Evolutionary conservation across 495 filamentous ascomycete genomes (phyloP).

Genomic region (Penicillium dipodomyicola): DNA sequence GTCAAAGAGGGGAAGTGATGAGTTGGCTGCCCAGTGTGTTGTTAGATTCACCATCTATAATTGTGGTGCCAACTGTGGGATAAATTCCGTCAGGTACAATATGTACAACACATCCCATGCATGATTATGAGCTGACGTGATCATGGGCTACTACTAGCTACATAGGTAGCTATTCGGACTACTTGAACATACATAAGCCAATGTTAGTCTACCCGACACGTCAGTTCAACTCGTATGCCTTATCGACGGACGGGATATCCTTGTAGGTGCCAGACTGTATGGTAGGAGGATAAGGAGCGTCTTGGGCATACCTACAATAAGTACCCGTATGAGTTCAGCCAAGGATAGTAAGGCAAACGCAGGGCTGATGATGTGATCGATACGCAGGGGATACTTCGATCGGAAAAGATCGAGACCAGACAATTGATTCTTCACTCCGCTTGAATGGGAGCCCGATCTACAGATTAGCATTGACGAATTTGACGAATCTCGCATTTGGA

Average conservation of each 20-base stretch:
- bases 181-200: slow-evolving; percentile 2
- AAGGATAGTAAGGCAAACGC: background rate
- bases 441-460: slow-evolving; percentile 1
- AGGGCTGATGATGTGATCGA: background rate
- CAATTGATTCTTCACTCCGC: background rate
- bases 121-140: slow-evolving; percentile 7
- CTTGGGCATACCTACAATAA: background rate
- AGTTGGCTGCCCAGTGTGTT: slow-evolving; percentile 6
- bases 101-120: slow-evolving; percentile 13
- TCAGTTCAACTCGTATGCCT: background rate
- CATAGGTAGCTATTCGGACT: background rate
- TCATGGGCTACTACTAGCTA: background rate
- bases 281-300: background rate
- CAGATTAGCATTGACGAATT: background rate
- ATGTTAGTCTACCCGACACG: slow-evolving; percentile 7
- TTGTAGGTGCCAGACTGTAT: background rate
- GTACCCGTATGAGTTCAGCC: background rate
- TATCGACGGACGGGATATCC: background rate
- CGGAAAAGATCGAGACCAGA: slow-evolving; percentile 1
- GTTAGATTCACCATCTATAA: background rate
- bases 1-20: slow-evolving; percentile 3
- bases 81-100: slow-evolving; percentile 9
- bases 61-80: background rate
- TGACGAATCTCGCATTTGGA: background rate
- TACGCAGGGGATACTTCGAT: slow-evolving; percentile 3